A percentile compares a stretch with the other conserved stretches of the same genome.
These are phyloP conservation scores for Ramalina intermedia DNA, from an alignment of 495 filamentous ascomycete genomes.

Conservation along the genomic window DNA sequence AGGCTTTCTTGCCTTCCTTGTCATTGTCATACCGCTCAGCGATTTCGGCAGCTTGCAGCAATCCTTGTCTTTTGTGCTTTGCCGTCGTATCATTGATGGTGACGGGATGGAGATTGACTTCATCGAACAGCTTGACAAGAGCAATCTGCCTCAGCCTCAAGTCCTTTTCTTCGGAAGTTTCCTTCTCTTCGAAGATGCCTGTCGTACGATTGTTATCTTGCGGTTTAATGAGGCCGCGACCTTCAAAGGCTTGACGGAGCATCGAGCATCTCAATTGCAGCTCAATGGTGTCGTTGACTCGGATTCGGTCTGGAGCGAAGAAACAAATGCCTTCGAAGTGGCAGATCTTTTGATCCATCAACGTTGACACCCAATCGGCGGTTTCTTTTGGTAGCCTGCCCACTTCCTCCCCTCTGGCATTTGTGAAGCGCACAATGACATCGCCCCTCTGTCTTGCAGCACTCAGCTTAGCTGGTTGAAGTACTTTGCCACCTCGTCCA, in stretches of 20 bases:
- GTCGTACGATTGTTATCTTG: constrained; percentile 56
- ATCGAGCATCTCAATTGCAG: constrained; percentile 73
- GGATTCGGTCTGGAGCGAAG: constrained; percentile 69
- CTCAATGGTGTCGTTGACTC: constrained; percentile 86
- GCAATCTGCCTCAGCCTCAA: constrained; percentile 77
- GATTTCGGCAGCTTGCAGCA: constrained; percentile 75
- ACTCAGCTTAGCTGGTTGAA: constrained; percentile 23
- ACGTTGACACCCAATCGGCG: constrained; percentile 83
- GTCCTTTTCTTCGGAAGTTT: constrained; percentile 71
- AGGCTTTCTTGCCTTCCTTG: constrained; percentile 25
- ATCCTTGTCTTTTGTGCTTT: constrained; percentile 62
- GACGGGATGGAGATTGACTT: constrained; percentile 68
- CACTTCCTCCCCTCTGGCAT: constrained; percentile 61
- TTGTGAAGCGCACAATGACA: constrained; percentile 89
- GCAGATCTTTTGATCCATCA: constrained; percentile 87
- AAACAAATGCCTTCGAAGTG: constrained; percentile 78
- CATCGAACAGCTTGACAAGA: constrained; percentile 76
- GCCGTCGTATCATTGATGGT: constrained; percentile 59
- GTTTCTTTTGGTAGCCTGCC: constrained; percentile 80
- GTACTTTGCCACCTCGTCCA: constrained; percentile 34
- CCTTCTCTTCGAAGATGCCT: constrained; percentile 64
- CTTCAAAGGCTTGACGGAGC: constrained; percentile 57
- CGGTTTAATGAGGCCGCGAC: constrained; percentile 37
- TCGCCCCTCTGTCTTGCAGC: constrained; percentile 42
- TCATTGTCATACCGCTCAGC: constrained; percentile 64